Base-by-base conservation (phyloP, 1,284 basidiomycete genomes). In the Vanrija sp. region DNA sequence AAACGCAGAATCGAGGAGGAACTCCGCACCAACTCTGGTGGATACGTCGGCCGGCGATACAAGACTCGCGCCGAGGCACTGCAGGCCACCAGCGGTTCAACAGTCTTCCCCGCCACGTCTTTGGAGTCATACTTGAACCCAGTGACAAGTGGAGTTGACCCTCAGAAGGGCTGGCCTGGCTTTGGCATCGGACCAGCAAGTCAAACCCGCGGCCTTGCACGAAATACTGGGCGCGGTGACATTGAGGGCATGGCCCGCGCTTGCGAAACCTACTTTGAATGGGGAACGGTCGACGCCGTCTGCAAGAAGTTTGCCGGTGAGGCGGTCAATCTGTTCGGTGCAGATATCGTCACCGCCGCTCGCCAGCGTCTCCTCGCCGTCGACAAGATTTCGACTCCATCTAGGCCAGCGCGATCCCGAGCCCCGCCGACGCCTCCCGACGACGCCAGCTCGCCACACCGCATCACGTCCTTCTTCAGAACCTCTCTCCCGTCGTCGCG, bases 181-280 rank as follows among this genome's bases (percentile, higher is more conserved):
- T 73, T 76, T 45, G 68, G 67, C 1, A 52, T 53, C 19, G 69
- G 68, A 8, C 47, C 56, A 20, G 23, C 45, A 8, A 42, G 47
- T n/a, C 10, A 22, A 0, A 41, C 27, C 7, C 54, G 67, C 19
- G 72, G 71, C 1, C 65, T 56, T 43, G 69, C 67, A 0, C 47
- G 62, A 31, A 62, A 67, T 44, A 57, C 57, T 10, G 73, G 72
- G 2, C 46, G 71, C 37, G 72, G 73, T 2, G 68, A 87, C 65
- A 75, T 92, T 0, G 83, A 83, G 20, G 83, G 82, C 51, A 80
- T 92, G 18, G 88, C 89, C 0, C 80, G 77, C 5, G 78, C 85
- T 1, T 93, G 89, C 75, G 90, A 94, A 71, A 79, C 84, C 46
- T 88, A 85, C 67, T 94, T 94, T 62, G 90, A 93, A 67, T 94